Evolutionary conservation across 257 asterid genomes (phyloP), one percentile per base, ranked within the genome.

Genomic region (Salvia hispanica): DNA sequence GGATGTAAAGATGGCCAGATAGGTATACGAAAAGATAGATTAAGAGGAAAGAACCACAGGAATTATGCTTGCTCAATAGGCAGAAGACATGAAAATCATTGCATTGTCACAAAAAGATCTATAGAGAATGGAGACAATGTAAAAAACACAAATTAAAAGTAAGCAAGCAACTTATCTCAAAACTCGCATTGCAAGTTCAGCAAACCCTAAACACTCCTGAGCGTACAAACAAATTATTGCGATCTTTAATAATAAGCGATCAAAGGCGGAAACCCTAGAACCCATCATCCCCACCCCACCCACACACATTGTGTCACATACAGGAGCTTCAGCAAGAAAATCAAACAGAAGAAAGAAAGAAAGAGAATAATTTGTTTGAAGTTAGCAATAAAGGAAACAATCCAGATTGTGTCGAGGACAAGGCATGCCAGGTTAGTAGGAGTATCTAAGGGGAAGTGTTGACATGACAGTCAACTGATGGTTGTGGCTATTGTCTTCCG

Each of bases 401-500:
- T 47, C 25, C 25, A n/a, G 14, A 16, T 6, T 18, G 54, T 46
- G 3, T 45, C 13, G 6, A 5, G n/a, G 52, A 47, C 54, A 47
- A 4, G 54, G 54, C 33, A 3, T 18, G 55, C 12, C 31, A 7
- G 6, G 9, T 31, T 18, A 9, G 21, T 12, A 52, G 9, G 57
- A 52, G 34, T 21, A 21, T 9, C 21, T 21, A 10, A 52, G 36
- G 21, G 34, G 9, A 21, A 25, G 5, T 7, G 7, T n/a, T 6
- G 53, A n/a, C 31, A 50, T n/a, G 57, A 46, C 12, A 43, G 21
- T 9, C 4, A n/a, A 59, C 28, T 15, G 33, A 67, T 57, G 51
- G 53, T 43, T 14, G 31, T 51, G 64, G 44, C 54, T 53, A 28
- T 66, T 9, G 58, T 13, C 18, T 40, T 42, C 64, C 51, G 9